phyloP scores from a whole-genome alignment of 1,284 basidiomycete species.

The Trametes polyzona region DNA sequence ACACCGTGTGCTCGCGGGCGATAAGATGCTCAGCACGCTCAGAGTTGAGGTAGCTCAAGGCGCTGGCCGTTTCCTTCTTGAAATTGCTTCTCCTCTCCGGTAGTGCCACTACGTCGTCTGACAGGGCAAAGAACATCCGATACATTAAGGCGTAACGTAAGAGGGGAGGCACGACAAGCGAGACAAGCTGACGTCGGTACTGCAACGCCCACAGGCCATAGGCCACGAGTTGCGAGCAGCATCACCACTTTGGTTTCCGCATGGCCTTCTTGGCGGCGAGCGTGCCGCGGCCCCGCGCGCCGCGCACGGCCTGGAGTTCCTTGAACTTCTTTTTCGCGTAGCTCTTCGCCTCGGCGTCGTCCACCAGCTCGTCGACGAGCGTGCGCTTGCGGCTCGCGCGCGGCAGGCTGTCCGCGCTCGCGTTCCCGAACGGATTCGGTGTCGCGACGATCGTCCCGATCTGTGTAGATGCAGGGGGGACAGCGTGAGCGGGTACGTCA shows the following conservation, averaged over 20 bases:
- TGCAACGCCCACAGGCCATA: background rate
- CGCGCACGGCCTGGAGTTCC: constrained; percentile 77
- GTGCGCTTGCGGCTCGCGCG: constrained; percentile 75
- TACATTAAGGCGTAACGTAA: too few relatives aligned
- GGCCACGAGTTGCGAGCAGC: background rate
- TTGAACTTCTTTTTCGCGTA: constrained; percentile 96
- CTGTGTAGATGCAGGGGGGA: too few relatives aligned
- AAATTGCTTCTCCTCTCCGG: too few relatives aligned
- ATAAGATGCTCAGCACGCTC: too few relatives aligned
- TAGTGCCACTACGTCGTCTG: too few relatives aligned
- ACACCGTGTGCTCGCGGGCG: too few relatives aligned
- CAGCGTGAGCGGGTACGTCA: background rate
- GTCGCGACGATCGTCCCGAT: constrained; percentile 88
- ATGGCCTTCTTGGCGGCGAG: constrained; percentile 67
- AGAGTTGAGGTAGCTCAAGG: too few relatives aligned
- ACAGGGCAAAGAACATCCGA: too few relatives aligned
- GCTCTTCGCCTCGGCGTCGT: constrained; percentile 82
- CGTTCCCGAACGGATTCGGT: constrained; percentile 74
- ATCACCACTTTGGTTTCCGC: constrained; percentile 73
- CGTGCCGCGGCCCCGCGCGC: constrained; percentile 76
- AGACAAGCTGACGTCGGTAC: background rate
- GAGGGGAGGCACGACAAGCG: too few relatives aligned
- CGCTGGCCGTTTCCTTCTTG: too few relatives aligned
- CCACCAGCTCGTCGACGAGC: constrained; percentile 88
- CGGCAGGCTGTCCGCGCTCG: constrained; percentile 72